Conservation (phyloP, 176 grass and related monocot species). For the Metroxylon sagu region DNA sequence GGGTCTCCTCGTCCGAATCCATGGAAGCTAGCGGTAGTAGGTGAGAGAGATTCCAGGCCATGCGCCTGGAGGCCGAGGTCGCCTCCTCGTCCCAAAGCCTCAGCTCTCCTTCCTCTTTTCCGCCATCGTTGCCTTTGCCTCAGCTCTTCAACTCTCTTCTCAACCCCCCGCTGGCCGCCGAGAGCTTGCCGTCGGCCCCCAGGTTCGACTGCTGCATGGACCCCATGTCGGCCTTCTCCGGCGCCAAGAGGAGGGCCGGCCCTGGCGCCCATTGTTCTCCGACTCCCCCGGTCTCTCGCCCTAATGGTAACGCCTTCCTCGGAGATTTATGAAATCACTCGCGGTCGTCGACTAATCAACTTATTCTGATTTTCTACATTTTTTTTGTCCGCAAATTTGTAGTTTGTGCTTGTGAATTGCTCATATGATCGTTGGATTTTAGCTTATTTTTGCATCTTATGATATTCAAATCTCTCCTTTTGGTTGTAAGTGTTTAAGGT, state of each 20-base stretch:
- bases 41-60: slow-evolving; percentile 15
- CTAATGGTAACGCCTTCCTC: neutral
- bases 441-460: no score
- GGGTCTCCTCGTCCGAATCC: neutral
- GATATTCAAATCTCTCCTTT: no score
- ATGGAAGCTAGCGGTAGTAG: slow-evolving; percentile 30
- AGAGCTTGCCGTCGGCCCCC: neutral
- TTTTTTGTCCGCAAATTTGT: no score
- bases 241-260: slow-evolving; percentile 21
- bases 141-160: slow-evolving; percentile 1
- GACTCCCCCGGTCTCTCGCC: no score
- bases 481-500: no score
- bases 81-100: neutral
- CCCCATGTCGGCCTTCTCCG: slow-evolving; percentile 21
- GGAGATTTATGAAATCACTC: neutral
- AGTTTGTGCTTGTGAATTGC: no score
- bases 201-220: slow-evolving; percentile 28
- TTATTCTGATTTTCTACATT: no score
- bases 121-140: neutral
- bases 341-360: no score
- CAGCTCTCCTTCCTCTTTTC: neutral
- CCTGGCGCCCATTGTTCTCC: slow-evolving; percentile 6
- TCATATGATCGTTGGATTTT: no score
- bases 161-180: neutral
- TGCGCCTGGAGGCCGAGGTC: slow-evolving; percentile 16